These are phyloP conservation scores for Flaveria floridana DNA, from an alignment of 140 eudicot species.

Conservation along the genomic window DNA sequence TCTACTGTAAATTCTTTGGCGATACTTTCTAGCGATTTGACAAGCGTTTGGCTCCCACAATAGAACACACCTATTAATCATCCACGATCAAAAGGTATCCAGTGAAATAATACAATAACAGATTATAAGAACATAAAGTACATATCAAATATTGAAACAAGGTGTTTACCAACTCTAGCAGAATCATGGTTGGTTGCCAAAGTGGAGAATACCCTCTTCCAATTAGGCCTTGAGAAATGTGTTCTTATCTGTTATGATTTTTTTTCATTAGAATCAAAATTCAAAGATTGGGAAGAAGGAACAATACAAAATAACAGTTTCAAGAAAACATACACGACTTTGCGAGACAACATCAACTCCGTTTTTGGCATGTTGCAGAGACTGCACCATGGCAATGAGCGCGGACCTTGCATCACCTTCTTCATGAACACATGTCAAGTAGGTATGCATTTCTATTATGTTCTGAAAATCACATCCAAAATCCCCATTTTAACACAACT, in stretches of 20 bases:
- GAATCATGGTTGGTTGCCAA: constrained; percentile 57
- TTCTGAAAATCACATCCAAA: constrained; percentile 47
- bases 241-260: constrained; percentile 65
- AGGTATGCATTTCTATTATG: constrained; percentile 87
- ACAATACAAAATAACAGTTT: neutral
- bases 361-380: constrained; percentile 69
- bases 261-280: constrained; percentile 11
- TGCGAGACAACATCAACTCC: constrained; percentile 78
- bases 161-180: constrained; percentile 59
- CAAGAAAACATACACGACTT: constrained; percentile 53
- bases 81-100: neutral
- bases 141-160: constrained; percentile 5
- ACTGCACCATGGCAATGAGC: constrained; percentile 75
- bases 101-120: neutral
- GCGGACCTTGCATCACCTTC: constrained; percentile 90
- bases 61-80: constrained; percentile 78
- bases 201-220: constrained; percentile 76
- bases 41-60: constrained; percentile 72
- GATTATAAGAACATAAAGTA: neutral
- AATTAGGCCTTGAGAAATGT: constrained; percentile 94
- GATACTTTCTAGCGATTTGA: constrained; percentile 53
- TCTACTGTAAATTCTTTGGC: constrained; percentile 67
- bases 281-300: neutral
- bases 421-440: constrained; percentile 77
- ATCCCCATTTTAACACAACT: neutral